Base-by-base conservation (phyloP, 768 basidiomycete species). In the Pilatotrama ljubarskyi region DNA sequence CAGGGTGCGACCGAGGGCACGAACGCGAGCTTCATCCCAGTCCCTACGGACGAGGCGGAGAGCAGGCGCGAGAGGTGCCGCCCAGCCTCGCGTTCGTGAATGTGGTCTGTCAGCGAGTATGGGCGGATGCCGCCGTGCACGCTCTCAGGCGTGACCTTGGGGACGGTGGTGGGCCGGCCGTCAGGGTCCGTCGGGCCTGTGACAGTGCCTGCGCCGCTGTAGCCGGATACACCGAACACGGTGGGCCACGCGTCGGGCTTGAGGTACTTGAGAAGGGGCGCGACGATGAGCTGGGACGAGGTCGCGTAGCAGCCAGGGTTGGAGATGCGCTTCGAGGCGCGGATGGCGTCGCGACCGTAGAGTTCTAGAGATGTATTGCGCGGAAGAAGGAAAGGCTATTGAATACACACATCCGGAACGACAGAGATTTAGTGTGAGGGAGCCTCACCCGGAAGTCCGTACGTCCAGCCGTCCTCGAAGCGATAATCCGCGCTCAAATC, bases 261-360 rank as follows among this genome's bases (percentile, higher is more conserved):
- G 61, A 96, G 72, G 74, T 88, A 83, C 57, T 84, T 78, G 55
- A 97, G 78, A 18, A 98, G 81, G 18, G 97, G 97, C 0, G 95
- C 97, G 61, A 97, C 75, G 55, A 98, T 85, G 61, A 98, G 81
- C 74, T 98, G 97, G 1, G 87, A 82, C 49, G 93, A 93, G 35
- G 97, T 98, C 5, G 95, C 90, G 71, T 95, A 99, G 72, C 97
- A 99, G 42, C 97, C 97, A 1, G 97, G 97, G 76, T 99, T 99
- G 48, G 97, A 91, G 64, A 98, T 93, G 43, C 95, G 79, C 70
- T 87, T 93, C 22, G 97, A 83, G 2, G 76, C 62, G 44, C 86
- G 85, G 64, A 97, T 79, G 0, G 73, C 73, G 26, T 77, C 73
- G 56, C 96, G 92, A 32, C 83, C 86, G 72, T 98, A 98, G 41